phyloP scores from a whole-genome alignment of 768 basidiomycete genomes.

The Phylloporus arenicola region DNA sequence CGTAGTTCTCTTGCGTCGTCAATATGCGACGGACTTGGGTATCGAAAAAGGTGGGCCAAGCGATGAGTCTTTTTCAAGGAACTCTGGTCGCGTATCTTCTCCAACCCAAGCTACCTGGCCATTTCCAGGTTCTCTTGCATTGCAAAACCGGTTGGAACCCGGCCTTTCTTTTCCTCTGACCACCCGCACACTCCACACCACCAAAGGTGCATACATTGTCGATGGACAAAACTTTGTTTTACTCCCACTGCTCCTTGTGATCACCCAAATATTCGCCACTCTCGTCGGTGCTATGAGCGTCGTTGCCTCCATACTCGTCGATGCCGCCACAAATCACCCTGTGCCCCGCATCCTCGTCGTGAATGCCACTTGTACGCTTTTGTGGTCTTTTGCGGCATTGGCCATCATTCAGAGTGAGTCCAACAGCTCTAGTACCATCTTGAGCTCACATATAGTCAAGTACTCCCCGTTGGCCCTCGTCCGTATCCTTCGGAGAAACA shows the following conservation, averaged over 20 bases:
- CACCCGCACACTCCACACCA: background rate
- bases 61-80: slow-evolving; percentile 2
- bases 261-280: slow-evolving; percentile 20
- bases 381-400: slow-evolving; percentile 23
- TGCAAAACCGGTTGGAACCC: slow-evolving; percentile 3
- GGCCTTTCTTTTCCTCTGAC: slow-evolving; percentile 5
- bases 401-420: slow-evolving; percentile 22
- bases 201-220: background rate
- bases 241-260: slow-evolving; percentile 11
- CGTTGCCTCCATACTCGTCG: slow-evolving; percentile 8
- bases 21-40: background rate
- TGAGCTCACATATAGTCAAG: slow-evolving; percentile 12
- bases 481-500: slow-evolving; percentile 9
- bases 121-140: slow-evolving; percentile 27
- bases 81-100: slow-evolving; percentile 22
- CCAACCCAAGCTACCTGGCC: slow-evolving; percentile 30
- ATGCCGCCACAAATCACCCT: background rate
- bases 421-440: background rate
- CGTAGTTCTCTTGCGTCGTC: slow-evolving; percentile 5
- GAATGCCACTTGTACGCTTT: slow-evolving; percentile 14
- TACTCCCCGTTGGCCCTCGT: slow-evolving; percentile 13
- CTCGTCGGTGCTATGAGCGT: slow-evolving; percentile 22
- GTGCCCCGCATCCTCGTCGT: slow-evolving; percentile 13
- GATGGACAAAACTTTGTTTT: background rate
- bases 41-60: slow-evolving; percentile 13